A percentile compares a stretch with the other conserved stretches of the same genome.
phyloP scores from a whole-genome alignment of 768 basidiomycete species.

The Lentinula sp. region DNA sequence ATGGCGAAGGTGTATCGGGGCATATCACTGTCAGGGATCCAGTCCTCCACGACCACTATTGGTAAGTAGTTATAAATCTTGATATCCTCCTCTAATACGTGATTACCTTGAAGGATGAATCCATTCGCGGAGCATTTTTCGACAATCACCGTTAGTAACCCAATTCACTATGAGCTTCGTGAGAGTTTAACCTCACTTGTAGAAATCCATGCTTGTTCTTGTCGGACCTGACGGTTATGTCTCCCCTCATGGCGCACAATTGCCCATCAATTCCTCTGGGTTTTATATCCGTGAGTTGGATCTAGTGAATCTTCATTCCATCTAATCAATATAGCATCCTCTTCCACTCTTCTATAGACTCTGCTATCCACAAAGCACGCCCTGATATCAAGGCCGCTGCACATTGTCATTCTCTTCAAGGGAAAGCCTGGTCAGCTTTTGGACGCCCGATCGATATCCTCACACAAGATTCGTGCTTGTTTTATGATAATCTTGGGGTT shows the following conservation, averaged over 20 bases:
- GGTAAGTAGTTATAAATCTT: conserved; percentile 6
- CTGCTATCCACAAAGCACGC: conserved; percentile 37
- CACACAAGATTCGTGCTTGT: conserved; percentile 37
- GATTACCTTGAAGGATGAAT: conserved; percentile 16
- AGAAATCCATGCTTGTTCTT: conserved; percentile 23
- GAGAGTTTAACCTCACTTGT: not conserved
- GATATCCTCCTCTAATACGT: not conserved
- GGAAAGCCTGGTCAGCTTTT: conserved; percentile 43
- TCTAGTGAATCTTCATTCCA: not conserved
- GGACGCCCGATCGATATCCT: conserved; percentile 35
- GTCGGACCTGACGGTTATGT: conserved; percentile 19
- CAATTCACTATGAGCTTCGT: not conserved
- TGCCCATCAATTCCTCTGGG: conserved; percentile 21
- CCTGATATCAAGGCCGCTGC: conserved; percentile 42
- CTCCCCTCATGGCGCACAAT: conserved; percentile 20
- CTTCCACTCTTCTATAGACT: conserved; percentile 19
- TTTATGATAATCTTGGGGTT: conserved; percentile 36
- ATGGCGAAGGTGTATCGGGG: conserved; percentile 18
- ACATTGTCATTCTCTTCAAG: conserved; percentile 42
- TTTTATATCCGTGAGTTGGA: conserved; percentile 18
- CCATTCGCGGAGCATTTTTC: conserved; percentile 21
- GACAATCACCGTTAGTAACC: conserved; percentile 15
- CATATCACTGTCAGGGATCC: conserved; percentile 21
- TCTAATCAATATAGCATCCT: conserved; percentile 12
- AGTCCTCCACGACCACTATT: conserved; percentile 20